Percentiles rank a stretch among this genome's conserved stretches.
phyloP scores from a whole-genome alignment of 306 rosid species.

The Luffa acutangula region DNA sequence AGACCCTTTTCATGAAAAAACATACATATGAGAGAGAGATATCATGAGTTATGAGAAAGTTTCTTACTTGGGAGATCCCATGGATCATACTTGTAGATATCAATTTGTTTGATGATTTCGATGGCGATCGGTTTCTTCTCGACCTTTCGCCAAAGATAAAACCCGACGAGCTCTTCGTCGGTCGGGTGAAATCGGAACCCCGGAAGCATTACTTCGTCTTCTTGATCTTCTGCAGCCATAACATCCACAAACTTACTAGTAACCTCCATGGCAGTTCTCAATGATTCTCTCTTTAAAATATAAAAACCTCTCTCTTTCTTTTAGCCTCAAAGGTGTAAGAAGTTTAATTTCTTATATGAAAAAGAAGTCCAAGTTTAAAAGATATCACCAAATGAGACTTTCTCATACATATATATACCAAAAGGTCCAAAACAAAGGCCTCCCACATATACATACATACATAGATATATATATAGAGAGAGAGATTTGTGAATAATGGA shows the following conservation, averaged over 20 bases:
- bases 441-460: neutral
- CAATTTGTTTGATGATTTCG: slow-evolving; percentile 80
- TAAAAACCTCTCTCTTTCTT: neutral
- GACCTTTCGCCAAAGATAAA: slow-evolving; percentile 60
- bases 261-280: neutral
- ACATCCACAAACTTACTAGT: neutral
- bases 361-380: neutral
- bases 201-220: slow-evolving; percentile 48
- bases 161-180: slow-evolving; percentile 87
- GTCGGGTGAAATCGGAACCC: slow-evolving; percentile 95
- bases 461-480: neutral
- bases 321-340: neutral
- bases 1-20: neutral
- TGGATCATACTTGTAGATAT: slow-evolving; percentile 86
- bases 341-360: neutral
- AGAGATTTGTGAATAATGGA: neutral
- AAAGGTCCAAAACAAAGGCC: neutral
- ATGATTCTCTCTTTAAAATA: neutral
- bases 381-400: neutral
- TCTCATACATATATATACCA: neutral
- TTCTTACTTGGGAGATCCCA: slow-evolving; percentile 96
- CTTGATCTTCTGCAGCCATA: slow-evolving; percentile 15
- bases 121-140: slow-evolving; percentile 52
- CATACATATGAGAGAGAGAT: neutral
- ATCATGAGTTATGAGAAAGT: neutral